Evolutionary conservation across 2,329 filamentous ascomycete species (phyloP).

Genomic region (Epichloe baconii): DNA sequence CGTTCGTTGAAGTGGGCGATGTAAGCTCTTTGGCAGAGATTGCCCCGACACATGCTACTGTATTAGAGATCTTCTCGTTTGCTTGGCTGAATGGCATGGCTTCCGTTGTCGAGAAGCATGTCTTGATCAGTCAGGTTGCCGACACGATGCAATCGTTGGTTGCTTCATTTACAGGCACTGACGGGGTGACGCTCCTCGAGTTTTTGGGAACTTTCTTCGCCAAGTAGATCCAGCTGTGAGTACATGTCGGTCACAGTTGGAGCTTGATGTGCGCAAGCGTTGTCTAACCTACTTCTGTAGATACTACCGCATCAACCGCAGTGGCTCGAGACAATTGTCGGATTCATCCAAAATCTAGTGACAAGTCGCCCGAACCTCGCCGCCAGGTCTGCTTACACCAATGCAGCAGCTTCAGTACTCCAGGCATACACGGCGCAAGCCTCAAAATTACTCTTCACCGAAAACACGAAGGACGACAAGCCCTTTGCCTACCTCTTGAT

Average conservation of each 20-base stretch:
- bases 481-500: slow-evolving; percentile 50
- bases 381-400: slow-evolving; percentile 45
- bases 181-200: slow-evolving; percentile 44
- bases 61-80: slow-evolving; percentile 41
- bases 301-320: slow-evolving; percentile 33
- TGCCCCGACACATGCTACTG: slow-evolving; percentile 38
- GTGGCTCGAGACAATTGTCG: slow-evolving; percentile 38
- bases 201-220: slow-evolving; percentile 41
- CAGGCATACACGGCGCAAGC: slow-evolving; percentile 36
- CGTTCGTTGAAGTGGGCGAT: slow-evolving; percentile 36
- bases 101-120: slow-evolving; percentile 15
- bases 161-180: slow-evolving; percentile 43
- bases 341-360: slow-evolving; percentile 40
- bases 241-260: background rate
- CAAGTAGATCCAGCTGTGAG: slow-evolving; percentile 35
- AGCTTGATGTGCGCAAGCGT: too few relatives aligned
- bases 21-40: slow-evolving; percentile 43
- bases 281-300: slow-evolving; percentile 17
- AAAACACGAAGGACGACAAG: slow-evolving; percentile 29
- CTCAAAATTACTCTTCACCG: slow-evolving; percentile 38
- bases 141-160: slow-evolving; percentile 33
- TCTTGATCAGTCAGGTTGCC: slow-evolving; percentile 30
- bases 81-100: slow-evolving; percentile 41
- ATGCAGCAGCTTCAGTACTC: slow-evolving; percentile 43
- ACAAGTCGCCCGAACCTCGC: slow-evolving; percentile 39